Conservation (phyloP, 805 yeast genomes). For the Lipomyces starkeyi region DNA sequence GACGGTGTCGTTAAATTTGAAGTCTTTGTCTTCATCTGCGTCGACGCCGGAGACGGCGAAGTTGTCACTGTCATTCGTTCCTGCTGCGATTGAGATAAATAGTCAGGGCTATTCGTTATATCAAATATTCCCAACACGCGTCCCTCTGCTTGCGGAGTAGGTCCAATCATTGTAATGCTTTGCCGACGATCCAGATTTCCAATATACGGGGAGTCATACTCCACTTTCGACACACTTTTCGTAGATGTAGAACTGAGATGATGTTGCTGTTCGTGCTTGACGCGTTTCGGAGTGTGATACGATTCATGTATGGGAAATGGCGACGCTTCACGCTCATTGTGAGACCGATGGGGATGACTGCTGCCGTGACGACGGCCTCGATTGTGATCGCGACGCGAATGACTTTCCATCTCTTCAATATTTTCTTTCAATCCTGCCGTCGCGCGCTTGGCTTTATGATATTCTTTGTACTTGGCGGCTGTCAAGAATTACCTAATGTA, state of each 20-base stretch:
- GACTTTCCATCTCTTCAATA: neutral
- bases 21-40: neutral
- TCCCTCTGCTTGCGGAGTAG: constrained; percentile 39
- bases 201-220: constrained; percentile 22
- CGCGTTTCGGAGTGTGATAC: neutral
- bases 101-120: constrained; percentile 12
- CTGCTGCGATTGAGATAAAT: neutral
- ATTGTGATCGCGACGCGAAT: neutral
- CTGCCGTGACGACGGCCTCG: neutral
- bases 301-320: neutral
- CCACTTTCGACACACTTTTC: neutral
- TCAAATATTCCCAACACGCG: constrained; percentile 37
- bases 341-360: neutral
- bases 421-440: neutral
- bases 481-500: neutral
- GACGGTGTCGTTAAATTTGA: constrained; percentile 9
- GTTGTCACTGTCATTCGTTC: neutral
- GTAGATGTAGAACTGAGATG: neutral
- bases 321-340: neutral
- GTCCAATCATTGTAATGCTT: constrained; percentile 32
- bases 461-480: constrained; percentile 34
- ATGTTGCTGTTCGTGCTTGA: neutral
- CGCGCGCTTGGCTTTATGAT: constrained; percentile 10
- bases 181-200: constrained; percentile 17
- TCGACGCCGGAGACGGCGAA: constrained; percentile 12